A percentile compares a stretch with the other conserved stretches of the same genome.
Evolutionary conservation across 495 filamentous ascomycete genomes (phyloP).

Genomic region (Neohortaea acidophila): DNA sequence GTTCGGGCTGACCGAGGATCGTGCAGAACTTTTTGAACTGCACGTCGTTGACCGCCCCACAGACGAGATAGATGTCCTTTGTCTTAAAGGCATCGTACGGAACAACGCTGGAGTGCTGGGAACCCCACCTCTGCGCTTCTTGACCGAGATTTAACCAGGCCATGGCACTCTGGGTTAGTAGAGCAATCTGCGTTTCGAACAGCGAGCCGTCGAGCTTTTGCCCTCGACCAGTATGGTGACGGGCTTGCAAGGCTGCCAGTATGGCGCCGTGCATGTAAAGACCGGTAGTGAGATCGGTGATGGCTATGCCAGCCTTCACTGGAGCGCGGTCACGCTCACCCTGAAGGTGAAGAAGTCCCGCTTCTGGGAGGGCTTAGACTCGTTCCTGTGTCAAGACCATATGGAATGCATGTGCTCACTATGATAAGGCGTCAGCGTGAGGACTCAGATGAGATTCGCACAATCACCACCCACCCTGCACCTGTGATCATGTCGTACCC

Average conservation of each 20-base stretch:
- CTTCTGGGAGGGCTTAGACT: too few species aligned
- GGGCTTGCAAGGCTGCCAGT: slow-evolving; percentile 16
- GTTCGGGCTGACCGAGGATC: slow-evolving; percentile 12
- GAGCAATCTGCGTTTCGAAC: slow-evolving; percentile 19
- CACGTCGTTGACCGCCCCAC: slow-evolving; percentile 22
- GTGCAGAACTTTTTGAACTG: slow-evolving; percentile 20
- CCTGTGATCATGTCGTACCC: slow-evolving; percentile 15
- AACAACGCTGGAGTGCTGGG: slow-evolving; percentile 20
- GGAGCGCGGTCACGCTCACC: slow-evolving; percentile 19
- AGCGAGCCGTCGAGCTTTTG: slow-evolving; percentile 21
- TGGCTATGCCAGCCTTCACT: slow-evolving; percentile 16
- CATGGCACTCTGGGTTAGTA: slow-evolving; percentile 17
- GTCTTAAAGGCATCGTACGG: slow-evolving; percentile 14
- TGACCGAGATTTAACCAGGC: slow-evolving; percentile 15
- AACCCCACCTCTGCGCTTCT: slow-evolving; percentile 19
- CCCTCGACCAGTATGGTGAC: slow-evolving; percentile 18
- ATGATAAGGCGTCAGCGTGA: too few species aligned
- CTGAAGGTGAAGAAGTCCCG: slow-evolving; percentile 21
- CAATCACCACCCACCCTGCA: too few species aligned
- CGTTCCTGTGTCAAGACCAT: too few species aligned
- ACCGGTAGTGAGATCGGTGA: slow-evolving; percentile 21
- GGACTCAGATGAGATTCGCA: too few species aligned
- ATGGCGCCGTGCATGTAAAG: slow-evolving; percentile 21
- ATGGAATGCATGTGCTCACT: too few species aligned
- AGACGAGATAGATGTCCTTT: slow-evolving; percentile 17